Conservation (phyloP, 1,284 basidiomycete species). For the Cerrena zonata region DNA sequence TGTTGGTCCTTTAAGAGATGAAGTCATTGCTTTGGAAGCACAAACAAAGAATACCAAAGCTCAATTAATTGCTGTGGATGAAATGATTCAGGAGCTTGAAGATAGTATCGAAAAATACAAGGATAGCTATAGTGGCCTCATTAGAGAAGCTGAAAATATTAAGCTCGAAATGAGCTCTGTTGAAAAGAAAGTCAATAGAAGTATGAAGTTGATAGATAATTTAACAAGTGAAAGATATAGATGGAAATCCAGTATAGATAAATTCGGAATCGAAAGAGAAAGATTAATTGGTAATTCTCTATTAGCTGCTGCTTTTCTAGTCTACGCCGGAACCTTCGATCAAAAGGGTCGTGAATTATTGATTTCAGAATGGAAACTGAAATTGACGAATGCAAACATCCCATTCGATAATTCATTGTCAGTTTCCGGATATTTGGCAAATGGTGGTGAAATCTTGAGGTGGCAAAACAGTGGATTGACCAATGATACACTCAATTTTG, state of each 20-base stretch:
- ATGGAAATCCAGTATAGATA: slow-evolving; percentile 93
- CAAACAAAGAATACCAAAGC: slow-evolving; percentile 92
- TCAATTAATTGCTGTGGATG: slow-evolving; percentile 83
- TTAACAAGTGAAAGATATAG: slow-evolving; percentile 90
- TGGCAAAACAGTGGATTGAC: slow-evolving; percentile 96
- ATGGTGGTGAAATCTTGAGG: slow-evolving; percentile 89
- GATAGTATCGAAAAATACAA: slow-evolving; percentile 92
- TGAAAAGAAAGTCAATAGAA: slow-evolving; percentile 93
- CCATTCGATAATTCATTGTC: slow-evolving; percentile 91
- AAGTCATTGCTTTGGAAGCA: slow-evolving; percentile 87
- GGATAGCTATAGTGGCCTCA: slow-evolving; percentile 93
- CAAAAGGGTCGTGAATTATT: slow-evolving; percentile 96
- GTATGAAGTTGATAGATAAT: slow-evolving; percentile 91
- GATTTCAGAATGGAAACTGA: slow-evolving; percentile 92
- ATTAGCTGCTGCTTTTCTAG: slow-evolving; percentile 92
- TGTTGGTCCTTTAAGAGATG: slow-evolving; percentile 92
- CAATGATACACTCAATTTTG: slow-evolving; percentile 90
- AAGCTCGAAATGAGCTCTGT: slow-evolving; percentile 97
- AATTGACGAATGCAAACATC: slow-evolving; percentile 85
- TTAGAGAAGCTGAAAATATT: slow-evolving; percentile 96
- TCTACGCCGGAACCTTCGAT: slow-evolving; percentile 98
- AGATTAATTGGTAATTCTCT: slow-evolving; percentile 97
- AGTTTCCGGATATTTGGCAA: slow-evolving; percentile 92
- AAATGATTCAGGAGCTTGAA: slow-evolving; percentile 91
- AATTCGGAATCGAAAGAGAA: slow-evolving; percentile 97